Evolutionary conservation across 140 eudicot species (phyloP).

Genomic region (Anethum foeniculum): DNA sequence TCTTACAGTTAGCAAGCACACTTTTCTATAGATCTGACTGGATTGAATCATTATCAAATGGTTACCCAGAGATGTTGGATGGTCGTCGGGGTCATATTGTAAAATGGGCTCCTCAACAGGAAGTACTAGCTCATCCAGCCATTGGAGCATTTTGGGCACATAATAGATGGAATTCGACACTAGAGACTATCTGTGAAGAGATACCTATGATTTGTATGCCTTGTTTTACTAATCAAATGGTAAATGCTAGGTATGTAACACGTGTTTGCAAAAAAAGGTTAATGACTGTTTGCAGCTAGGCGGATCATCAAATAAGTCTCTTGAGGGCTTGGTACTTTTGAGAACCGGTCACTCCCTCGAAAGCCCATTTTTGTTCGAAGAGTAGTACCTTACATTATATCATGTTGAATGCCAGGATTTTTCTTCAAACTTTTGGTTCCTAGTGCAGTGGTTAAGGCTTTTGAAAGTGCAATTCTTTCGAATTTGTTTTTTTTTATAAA

Average conservation of each 20-base stretch:
- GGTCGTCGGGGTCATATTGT: constrained; percentile 36
- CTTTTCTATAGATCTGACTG: constrained; percentile 49
- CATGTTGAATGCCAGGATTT: constrained; percentile 15
- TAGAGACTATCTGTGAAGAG: constrained; percentile 77
- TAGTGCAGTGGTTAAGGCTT: neutral
- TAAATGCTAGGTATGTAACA: constrained; percentile 43
- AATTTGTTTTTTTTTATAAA: neutral
- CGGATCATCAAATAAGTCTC: constrained; percentile 36
- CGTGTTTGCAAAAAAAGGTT: constrained; percentile 46
- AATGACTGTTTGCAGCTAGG: constrained; percentile 28
- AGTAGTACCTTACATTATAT: constrained; percentile 30
- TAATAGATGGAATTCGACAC: constrained; percentile 65
- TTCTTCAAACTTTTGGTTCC: neutral
- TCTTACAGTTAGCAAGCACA: constrained; percentile 33
- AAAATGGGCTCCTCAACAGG: constrained; percentile 9
- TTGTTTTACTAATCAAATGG: constrained; percentile 40
- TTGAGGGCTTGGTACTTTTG: constrained; percentile 41
- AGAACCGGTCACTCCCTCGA: too few relatives aligned
- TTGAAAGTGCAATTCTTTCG: neutral
- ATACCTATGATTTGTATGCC: constrained; percentile 74
- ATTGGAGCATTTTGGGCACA: constrained; percentile 67
- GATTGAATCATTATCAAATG: constrained; percentile 32
- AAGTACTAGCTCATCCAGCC: constrained; percentile 22
- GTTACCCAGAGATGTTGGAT: constrained; percentile 25
- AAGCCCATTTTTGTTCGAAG: too few relatives aligned